A percentile compares a stretch with the other conserved stretches of the same genome.
phyloP scores from a whole-genome alignment of 148 eudicot species.

The Camellia japonica region DNA sequence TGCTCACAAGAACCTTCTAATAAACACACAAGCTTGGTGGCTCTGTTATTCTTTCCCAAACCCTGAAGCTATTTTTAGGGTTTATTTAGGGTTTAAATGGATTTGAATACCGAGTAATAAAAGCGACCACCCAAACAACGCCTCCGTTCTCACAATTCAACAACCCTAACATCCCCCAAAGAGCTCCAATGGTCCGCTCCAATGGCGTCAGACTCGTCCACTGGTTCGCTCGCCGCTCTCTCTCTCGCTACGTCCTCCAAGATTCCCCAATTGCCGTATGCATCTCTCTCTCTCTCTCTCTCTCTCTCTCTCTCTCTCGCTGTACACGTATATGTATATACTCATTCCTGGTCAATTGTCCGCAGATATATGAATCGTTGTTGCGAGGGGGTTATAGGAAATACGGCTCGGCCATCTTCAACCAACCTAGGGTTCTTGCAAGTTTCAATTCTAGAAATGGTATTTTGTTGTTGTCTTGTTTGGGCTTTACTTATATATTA shows the following conservation, averaged over 20 bases:
- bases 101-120: not conserved
- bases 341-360: slow-evolving; percentile 2
- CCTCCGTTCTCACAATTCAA: not conserved
- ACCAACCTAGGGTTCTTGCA: slow-evolving; percentile 25
- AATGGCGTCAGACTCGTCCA: slow-evolving; percentile 31
- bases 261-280: slow-evolving; percentile 1
- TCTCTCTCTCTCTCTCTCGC: not conserved
- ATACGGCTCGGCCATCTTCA: slow-evolving; percentile 30
- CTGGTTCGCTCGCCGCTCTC: slow-evolving; percentile 26
- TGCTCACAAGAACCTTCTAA: slow-evolving; percentile 12
- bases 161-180: too few species aligned
- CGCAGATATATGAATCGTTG: slow-evolving; percentile 39
- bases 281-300: not conserved
- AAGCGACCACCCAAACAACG: not conserved
- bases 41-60: not conserved
- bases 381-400: slow-evolving; percentile 32
- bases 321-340: not conserved
- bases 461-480: slow-evolving; percentile 8
- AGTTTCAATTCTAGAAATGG: slow-evolving; percentile 30
- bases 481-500: not conserved
- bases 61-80: slow-evolving; percentile 7
- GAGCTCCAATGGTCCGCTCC: slow-evolving; percentile 33
- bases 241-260: slow-evolving; percentile 11
- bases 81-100: not conserved
- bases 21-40: not conserved